Conservation (phyloP, 306 rosid genomes). For the Delonix regia region DNA sequence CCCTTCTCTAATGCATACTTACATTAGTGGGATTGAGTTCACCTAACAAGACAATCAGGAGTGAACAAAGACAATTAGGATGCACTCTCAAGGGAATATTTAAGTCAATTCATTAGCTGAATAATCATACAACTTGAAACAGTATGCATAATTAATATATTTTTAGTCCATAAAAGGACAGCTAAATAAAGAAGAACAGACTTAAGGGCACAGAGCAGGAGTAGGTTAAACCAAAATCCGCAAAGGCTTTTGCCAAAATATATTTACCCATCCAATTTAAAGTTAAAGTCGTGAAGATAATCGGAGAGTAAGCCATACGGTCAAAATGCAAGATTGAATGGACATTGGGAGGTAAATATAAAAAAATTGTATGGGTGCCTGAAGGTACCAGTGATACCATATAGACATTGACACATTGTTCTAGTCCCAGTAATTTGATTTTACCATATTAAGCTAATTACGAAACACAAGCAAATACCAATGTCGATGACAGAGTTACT, state of each 20-base stretch:
- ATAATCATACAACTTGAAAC: not conserved
- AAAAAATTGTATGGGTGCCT: not conserved
- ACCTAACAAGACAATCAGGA: slow-evolving; percentile 54
- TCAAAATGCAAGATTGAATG: slow-evolving; percentile 8
- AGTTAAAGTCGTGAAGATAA: not conserved
- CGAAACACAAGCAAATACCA: slow-evolving; percentile 18
- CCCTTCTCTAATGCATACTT: slow-evolving; percentile 35
- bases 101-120: not conserved
- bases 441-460: slow-evolving; percentile 1
- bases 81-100: slow-evolving; percentile 9
- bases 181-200: not conserved
- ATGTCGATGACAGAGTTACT: slow-evolving; percentile 11
- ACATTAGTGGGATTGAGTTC: slow-evolving; percentile 38
- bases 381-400: not conserved
- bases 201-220: not conserved
- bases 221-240: not conserved
- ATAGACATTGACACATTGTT: not conserved
- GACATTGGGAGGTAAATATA: not conserved
- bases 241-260: not conserved
- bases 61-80: slow-evolving; percentile 7
- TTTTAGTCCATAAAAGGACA: not conserved
- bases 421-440: not conserved
- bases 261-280: not conserved
- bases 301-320: not conserved
- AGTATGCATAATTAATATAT: not conserved